phyloP scores from a whole-genome alignment of 306 rosid genomes.

The Bauhinia variegata region DNA sequence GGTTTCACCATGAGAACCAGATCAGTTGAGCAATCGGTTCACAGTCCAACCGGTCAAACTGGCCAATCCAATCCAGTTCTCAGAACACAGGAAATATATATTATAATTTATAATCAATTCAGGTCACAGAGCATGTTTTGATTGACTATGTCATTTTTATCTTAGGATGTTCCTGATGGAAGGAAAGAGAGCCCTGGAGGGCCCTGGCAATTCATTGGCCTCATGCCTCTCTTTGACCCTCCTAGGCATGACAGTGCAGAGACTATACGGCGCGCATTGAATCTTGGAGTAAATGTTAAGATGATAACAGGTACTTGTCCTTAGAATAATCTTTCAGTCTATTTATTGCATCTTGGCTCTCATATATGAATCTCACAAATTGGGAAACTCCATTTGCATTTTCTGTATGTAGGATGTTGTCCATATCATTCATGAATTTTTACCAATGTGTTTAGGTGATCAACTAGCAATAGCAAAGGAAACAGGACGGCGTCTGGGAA shows the following conservation, averaged over 20 bases:
- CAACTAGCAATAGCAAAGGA: conserved; percentile 87
- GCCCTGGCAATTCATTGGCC: conserved; percentile 76
- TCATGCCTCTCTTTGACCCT: conserved; percentile 83
- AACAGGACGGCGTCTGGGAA: conserved; percentile 85
- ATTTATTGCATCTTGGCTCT: too few relatives aligned
- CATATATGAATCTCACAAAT: too few relatives aligned
- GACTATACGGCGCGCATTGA: conserved; percentile 73
- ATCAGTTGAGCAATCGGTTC: too few relatives aligned
- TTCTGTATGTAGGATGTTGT: not conserved
- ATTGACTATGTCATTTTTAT: conserved; percentile 2
- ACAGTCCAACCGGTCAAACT: too few relatives aligned
- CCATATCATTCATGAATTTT: not conserved
- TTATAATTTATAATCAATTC: conserved; percentile 14
- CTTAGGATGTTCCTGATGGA: conserved; percentile 83
- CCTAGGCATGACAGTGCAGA: conserved; percentile 94
- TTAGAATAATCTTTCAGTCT: too few relatives aligned
- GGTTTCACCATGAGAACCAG: too few relatives aligned
- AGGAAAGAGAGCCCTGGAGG: conserved; percentile 76
- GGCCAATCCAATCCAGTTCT: too few relatives aligned
- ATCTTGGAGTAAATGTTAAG: conserved; percentile 85
- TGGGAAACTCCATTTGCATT: too few relatives aligned
- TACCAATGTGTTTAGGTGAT: conserved; percentile 59
- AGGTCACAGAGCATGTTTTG: not conserved
- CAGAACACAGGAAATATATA: too few relatives aligned
- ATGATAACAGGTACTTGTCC: conserved; percentile 79